A percentile compares a stretch with the other conserved stretches of the same genome.
Conservation (phyloP, 345 rosid genomes). For the Gossypium anomalum region DNA sequence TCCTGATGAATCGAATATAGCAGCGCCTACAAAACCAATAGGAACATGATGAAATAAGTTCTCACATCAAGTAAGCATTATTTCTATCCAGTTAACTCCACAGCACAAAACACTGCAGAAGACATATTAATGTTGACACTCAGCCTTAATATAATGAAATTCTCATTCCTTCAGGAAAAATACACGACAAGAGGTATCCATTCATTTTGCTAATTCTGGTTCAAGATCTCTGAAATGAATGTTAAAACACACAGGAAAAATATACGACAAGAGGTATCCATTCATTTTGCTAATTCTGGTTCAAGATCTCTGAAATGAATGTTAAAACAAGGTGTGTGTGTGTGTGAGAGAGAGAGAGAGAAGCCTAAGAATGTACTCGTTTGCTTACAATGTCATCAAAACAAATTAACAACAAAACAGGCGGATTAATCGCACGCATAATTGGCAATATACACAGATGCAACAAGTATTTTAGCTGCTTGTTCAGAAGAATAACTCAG, state of each 20-base stretch:
- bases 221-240: not conserved
- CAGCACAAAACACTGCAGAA: not conserved
- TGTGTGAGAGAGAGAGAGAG: not conserved
- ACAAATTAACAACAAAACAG: not conserved
- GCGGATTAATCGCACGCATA: not conserved
- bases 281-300: not conserved
- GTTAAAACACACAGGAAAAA: not conserved
- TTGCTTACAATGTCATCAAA: not conserved
- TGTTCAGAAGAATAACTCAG: not conserved
- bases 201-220: not conserved
- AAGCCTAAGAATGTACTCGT: not conserved
- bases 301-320: not conserved
- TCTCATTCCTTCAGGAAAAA: not conserved
- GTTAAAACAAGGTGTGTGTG: not conserved
- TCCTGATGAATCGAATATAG: constrained; percentile 88
- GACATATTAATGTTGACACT: not conserved
- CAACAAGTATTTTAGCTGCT: not conserved
- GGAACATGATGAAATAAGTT: constrained; percentile 8
- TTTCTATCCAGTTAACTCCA: not conserved
- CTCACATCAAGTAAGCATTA: not conserved
- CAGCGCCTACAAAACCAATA: constrained; percentile 63
- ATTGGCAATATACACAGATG: not conserved
- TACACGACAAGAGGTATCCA: not conserved
- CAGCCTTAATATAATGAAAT: not conserved
- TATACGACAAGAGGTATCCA: not conserved